Base-by-base conservation (phyloP, 2,329 filamentous ascomycete genomes). In the Diaporthe eres region DNA sequence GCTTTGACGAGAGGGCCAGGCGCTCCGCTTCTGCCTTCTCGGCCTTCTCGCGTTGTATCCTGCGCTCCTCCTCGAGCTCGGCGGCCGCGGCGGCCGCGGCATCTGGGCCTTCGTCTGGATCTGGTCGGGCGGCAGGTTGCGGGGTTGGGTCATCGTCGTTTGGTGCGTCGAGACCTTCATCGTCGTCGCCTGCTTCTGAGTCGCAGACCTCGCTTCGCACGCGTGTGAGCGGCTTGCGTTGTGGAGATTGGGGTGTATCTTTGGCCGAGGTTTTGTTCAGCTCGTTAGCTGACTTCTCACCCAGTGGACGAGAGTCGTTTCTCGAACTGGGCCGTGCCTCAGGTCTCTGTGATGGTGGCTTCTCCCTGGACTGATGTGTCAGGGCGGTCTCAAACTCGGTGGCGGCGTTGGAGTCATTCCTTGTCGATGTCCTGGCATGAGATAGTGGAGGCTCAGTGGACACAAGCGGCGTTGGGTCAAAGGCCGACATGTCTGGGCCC, bases 201-300 rank as follows among this genome's bases (percentile, higher is more conserved):
- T 86, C 85, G n/a, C 83, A 84, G 17, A 87, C 80, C 74, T 86
- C 85, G 76, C 83, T 85, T 2, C 81, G 79, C 28, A 85, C 81
- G 9, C 85, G 81, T 61, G 80, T 80, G 0, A 85, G 74, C 0
- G 80, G 77, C 44, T 77, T 75, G 37, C 71, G 74, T 10, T 53
- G 71, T 0, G 65, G 77, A 13, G 49, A 42, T 71, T 67, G 51
- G 37, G 49, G 25, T 37, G 78, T 71, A 83, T 85, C 6, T 80
- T 76, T 6, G 82, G 82, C 1, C 84, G 84, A 81, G 2, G 85
- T 83, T 68, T 85, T 86, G 79, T 89, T 88, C 6, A 88, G 81
- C 0, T 82, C 81, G 67, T 84, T 85, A 12, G 82, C 82, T 6
- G 84, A 86, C 15, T 83, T 79, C 58, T 89, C 86, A 1, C 84